phyloP scores from a whole-genome alignment of 306 rosid genomes.

The Vigna trinervia region DNA sequence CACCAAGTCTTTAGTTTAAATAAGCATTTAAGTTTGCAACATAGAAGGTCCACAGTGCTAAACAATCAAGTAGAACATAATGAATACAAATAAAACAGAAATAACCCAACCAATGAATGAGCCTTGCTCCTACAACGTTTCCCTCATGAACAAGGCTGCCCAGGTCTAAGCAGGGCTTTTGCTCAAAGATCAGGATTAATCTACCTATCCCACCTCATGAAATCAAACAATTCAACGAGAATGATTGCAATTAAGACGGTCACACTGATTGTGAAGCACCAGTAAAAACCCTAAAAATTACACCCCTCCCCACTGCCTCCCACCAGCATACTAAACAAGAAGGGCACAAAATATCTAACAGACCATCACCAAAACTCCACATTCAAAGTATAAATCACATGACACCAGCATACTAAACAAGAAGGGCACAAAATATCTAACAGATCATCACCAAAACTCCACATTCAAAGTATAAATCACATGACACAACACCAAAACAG shows the following conservation, averaged over 20 bases:
- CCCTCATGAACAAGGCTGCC: not conserved
- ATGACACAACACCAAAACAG: not conserved
- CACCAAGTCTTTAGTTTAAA: constrained; percentile 14
- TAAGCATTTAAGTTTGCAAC: constrained; percentile 24
- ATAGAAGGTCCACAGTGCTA: not conserved
- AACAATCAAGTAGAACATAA: constrained; percentile 11
- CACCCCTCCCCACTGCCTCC: not conserved
- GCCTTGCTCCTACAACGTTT: not conserved
- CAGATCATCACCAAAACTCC: constrained; percentile 14
- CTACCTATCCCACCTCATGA: not conserved
- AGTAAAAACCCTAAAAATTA: not conserved
- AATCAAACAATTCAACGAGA: not conserved
- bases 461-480: constrained; percentile 2
- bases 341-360: not conserved
- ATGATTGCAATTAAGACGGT: not conserved
- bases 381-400: too few relatives aligned
- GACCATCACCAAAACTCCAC: too few relatives aligned
- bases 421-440: not conserved
- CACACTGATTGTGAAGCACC: not conserved
- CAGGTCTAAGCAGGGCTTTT: not conserved
- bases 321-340: not conserved
- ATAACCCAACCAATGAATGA: not conserved
- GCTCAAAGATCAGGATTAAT: not conserved
- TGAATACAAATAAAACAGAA: not conserved
- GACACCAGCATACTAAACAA: not conserved